These are phyloP conservation scores for Allium sativum DNA, from an alignment of 106 monocot genomes.

Conservation along the genomic window DNA sequence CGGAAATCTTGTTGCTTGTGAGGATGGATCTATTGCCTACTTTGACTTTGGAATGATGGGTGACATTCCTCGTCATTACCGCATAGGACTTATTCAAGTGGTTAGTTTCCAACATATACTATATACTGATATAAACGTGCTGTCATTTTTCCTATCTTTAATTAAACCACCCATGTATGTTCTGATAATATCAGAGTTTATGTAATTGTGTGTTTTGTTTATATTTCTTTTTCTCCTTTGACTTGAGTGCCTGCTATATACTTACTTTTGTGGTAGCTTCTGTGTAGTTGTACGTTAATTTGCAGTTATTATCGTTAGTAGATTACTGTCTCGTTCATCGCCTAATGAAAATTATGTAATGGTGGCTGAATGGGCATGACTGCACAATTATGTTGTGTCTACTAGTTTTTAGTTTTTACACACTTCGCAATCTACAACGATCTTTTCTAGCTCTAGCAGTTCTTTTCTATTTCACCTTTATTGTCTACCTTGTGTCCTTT, in stretches of 20 bases:
- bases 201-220: background rate
- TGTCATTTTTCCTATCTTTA: conserved; percentile 3
- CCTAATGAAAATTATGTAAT: background rate
- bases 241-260: too few relatives aligned
- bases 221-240: background rate
- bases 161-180: background rate
- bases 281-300: background rate
- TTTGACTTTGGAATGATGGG: conserved; percentile 99
- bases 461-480: too few relatives aligned
- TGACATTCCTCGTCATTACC: conserved; percentile 97
- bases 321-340: background rate
- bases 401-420: too few relatives aligned
- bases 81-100: conserved; percentile 95
- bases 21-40: conserved; percentile 81
- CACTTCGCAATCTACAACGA: too few relatives aligned
- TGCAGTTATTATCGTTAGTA: background rate
- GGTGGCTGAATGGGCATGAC: too few relatives aligned
- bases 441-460: too few relatives aligned
- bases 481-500: too few relatives aligned
- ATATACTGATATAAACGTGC: background rate
- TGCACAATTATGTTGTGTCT: too few relatives aligned
- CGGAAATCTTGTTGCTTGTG: conserved; percentile 90
- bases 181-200: background rate
- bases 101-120: conserved; percentile 36
- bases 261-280: background rate